These are phyloP conservation scores for Heliamphora ciliata DNA, from an alignment of 179 eudicot species.

Conservation along the genomic window DNA sequence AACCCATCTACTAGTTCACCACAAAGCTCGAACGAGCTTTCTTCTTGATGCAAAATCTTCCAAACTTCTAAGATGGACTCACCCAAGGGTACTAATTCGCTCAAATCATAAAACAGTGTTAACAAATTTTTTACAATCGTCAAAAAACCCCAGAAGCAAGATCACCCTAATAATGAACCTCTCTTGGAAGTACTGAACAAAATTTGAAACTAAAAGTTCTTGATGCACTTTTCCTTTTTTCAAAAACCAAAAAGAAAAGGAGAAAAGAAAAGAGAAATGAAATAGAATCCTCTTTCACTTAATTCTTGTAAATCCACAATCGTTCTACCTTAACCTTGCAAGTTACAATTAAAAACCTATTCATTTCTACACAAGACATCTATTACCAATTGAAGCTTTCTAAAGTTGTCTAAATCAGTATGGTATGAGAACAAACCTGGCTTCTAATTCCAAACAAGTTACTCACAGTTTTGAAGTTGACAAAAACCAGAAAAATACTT, in stretches of 20 bases:
- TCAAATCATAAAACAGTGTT: too few species aligned
- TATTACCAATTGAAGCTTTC: background rate
- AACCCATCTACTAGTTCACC: too few species aligned
- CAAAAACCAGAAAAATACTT: background rate
- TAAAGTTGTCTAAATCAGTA: background rate
- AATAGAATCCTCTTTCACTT: background rate
- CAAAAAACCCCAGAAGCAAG: too few species aligned
- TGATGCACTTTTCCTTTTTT: too few species aligned
- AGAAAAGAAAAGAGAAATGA: background rate
- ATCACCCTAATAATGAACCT: too few species aligned
- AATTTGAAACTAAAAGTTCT: background rate
- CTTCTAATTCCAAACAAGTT: background rate
- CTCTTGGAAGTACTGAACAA: too few species aligned
- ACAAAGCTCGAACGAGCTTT: too few species aligned
- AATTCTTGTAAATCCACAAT: background rate
- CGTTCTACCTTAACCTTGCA: background rate
- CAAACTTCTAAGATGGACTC: too few species aligned
- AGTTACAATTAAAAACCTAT: background rate
- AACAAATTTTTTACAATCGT: too few species aligned
- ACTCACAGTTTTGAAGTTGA: background rate
- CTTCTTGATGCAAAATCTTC: too few species aligned
- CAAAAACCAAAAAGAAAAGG: background rate
- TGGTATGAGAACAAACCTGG: background rate
- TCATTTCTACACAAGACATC: background rate
- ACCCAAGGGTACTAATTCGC: too few species aligned